Conservation (phyloP, 352 stramenopile genomes). For the Phytophthora pistaciae region DNA sequence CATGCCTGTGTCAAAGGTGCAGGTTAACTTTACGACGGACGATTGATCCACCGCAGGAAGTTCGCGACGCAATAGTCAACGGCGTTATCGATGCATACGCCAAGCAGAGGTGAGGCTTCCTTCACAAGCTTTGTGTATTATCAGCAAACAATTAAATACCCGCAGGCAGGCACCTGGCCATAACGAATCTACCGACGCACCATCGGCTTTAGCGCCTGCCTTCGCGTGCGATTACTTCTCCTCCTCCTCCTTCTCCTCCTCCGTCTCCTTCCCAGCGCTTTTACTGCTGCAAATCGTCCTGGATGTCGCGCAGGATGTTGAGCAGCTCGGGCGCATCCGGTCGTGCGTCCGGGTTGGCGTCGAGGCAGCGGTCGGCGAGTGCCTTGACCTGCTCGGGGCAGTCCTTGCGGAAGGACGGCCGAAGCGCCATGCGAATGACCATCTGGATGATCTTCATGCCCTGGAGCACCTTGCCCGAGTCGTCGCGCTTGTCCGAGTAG, state of each 20-base stretch:
- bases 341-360: constrained; percentile 70
- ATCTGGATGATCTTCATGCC: constrained; percentile 87
- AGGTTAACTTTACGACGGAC: not conserved
- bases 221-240: constrained; percentile 17
- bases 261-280: constrained; percentile 15
- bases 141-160: constrained; percentile 46
- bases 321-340: constrained; percentile 59
- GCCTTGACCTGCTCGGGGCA: constrained; percentile 63
- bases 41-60: not conserved
- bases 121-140: constrained; percentile 30
- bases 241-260: too few species aligned
- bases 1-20: constrained; percentile 3
- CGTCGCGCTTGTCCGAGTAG: constrained; percentile 82
- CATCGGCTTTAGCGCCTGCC: constrained; percentile 13
- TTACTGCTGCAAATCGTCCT: constrained; percentile 46
- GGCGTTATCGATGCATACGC: not conserved
- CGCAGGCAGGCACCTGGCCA: constrained; percentile 21
- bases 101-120: not conserved
- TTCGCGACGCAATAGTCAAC: constrained; percentile 3
- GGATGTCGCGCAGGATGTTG: constrained; percentile 35
- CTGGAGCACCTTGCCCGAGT: constrained; percentile 72
- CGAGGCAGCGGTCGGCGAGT: constrained; percentile 71
- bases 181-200: constrained; percentile 21
- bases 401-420: constrained; percentile 60
- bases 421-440: constrained; percentile 71